phyloP scores from a whole-genome alignment of 352 stramenopile genomes.

The Phytophthora ohioensis region DNA sequence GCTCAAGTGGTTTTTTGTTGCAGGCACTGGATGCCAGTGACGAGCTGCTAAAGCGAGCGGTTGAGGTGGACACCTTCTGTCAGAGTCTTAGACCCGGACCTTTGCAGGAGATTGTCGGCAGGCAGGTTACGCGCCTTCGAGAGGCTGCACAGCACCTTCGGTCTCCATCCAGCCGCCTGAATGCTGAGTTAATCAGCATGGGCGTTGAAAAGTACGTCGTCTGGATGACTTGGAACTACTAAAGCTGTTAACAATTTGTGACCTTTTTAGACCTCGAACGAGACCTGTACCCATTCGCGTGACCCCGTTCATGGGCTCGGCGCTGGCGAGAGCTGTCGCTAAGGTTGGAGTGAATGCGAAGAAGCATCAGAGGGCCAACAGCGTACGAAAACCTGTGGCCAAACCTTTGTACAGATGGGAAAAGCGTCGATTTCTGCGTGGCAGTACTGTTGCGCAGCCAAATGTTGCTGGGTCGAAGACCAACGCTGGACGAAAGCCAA shows the following conservation, averaged over 20 bases:
- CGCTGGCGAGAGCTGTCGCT: conserved; percentile 29
- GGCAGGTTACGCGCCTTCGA: conserved; percentile 51
- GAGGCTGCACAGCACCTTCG: conserved; percentile 44
- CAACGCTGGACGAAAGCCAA: conserved; percentile 16
- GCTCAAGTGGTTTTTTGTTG: conserved; percentile 1
- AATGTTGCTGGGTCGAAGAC: conserved; percentile 25
- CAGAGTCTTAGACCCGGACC: conserved; percentile 51
- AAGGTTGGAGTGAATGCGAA: conserved; percentile 34
- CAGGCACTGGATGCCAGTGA: conserved; percentile 52
- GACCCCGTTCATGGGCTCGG: conserved; percentile 46
- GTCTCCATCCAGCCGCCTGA: conserved; percentile 22
- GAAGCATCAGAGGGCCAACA: conserved; percentile 48
- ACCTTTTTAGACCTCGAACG: conserved; percentile 23
- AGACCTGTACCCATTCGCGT: conserved; percentile 35
- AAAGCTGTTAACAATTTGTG: too few relatives aligned
- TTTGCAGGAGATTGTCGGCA: conserved; percentile 58
- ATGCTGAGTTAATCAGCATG: conserved; percentile 23
- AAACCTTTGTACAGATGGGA: conserved; percentile 76
- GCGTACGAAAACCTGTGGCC: conserved; percentile 27
- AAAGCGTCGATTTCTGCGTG: conserved; percentile 39
- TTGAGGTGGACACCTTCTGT: conserved; percentile 55
- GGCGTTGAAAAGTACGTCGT: conserved; percentile 22
- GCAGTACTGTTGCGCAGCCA: conserved; percentile 26
- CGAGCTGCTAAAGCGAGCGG: conserved; percentile 45
- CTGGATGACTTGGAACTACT: neutral